Base-by-base conservation (phyloP, 164 flowering plant species). In the Vitis cinerea region DNA sequence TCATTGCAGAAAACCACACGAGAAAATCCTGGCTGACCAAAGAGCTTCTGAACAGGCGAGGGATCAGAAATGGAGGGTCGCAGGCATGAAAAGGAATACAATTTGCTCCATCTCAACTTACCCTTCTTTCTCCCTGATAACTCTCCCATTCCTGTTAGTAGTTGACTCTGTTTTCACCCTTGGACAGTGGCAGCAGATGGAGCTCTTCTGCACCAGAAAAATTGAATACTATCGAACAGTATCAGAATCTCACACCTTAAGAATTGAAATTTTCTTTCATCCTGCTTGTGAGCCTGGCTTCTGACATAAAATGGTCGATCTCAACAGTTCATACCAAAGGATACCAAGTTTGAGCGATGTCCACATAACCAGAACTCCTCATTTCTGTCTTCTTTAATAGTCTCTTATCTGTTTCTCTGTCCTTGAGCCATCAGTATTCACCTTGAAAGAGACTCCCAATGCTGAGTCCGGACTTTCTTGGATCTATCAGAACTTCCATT, bases 1-100 rank as follows among this genome's bases (percentile, higher is more conserved):
- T 89, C 72, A 50, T 89, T 89, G 71, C 94, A 89, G 66, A 73
- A 83, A 27, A 87, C 91, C 58, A 86, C 74, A 47, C 89, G 68
- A 3, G 84, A 77, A 71, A 79, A 89, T 11, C 94, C 91, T 4
- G 85, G 87, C 27, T 79, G 82, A 9, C 87, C 87, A 3, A 68
- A 44, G 12, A 76, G 73, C 37, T 72, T 61, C 27, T 80, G 83
- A 47, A 16, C 56, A 16, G 71, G 27, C 58, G 49, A 64, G 29
- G 31, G 37, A 4, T 79, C 83, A 9, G n/a, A 13, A 14, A 27
- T 59, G 15, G 17, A 10, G 4, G 82, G 84, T 37, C 76, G 64
- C 49, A 80, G 31, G 51, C 90, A 85, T 10, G 84, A 71, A 64
- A 83, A 87, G 0, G 91, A 71, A 57, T 87, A 87, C 49, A 87